A percentile compares a stretch with the other conserved stretches of the same genome.
These are phyloP conservation scores for Rhynchospora breviuscula DNA, from an alignment of 176 grass and related monocot species.

Conservation along the genomic window DNA sequence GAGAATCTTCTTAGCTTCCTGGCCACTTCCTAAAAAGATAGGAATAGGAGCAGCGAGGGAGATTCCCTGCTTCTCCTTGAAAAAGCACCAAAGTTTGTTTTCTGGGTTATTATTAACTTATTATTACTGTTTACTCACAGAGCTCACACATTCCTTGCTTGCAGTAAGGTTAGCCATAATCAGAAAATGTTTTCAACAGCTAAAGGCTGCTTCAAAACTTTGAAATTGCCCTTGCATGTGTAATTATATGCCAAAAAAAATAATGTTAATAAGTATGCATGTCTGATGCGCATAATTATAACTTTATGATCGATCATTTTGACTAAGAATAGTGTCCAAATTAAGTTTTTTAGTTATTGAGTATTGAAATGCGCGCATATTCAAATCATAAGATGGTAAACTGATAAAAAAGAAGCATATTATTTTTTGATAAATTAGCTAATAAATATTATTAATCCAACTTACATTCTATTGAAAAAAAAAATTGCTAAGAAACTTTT, in stretches of 20 bases:
- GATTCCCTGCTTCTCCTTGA: slow-evolving; percentile 52
- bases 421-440: background rate
- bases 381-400: background rate
- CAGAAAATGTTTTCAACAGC: slow-evolving; percentile 2
- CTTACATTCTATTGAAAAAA: background rate
- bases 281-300: background rate
- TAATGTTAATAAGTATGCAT: background rate
- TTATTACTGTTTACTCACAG: background rate
- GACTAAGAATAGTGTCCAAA: background rate
- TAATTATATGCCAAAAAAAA: background rate
- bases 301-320: background rate
- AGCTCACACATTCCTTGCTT: slow-evolving; percentile 40
- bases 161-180: slow-evolving; percentile 36
- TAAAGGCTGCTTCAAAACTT: slow-evolving; percentile 36
- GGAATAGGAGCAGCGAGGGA: slow-evolving; percentile 50
- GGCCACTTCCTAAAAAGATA: slow-evolving; percentile 84
- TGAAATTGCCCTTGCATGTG: slow-evolving; percentile 54
- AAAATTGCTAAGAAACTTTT: background rate
- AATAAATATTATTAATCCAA: background rate
- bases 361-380: too few relatives aligned
- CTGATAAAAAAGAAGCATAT: background rate
- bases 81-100: slow-evolving; percentile 9
- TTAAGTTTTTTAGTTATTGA: background rate
- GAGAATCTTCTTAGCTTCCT: slow-evolving; percentile 94
- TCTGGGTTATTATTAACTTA: slow-evolving; percentile 1